Conservation (phyloP, 2,329 filamentous ascomycete species). For the Fusarium longipes region DNA sequence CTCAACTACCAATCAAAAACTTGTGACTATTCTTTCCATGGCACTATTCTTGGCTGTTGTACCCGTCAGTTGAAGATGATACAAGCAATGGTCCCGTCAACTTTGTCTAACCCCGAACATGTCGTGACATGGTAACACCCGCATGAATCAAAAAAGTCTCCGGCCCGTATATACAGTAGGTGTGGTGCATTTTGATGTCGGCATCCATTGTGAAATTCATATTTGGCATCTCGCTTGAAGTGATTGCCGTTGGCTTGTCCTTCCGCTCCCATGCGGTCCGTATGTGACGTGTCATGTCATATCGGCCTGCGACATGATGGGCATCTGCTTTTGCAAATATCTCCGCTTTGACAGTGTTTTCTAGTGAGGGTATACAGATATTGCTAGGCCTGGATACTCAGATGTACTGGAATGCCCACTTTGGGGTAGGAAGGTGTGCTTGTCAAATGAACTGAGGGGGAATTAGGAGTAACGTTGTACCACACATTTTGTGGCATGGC, state of each 20-base stretch:
- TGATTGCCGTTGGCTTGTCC: slow-evolving; percentile 28
- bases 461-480: not conserved
- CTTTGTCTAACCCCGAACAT: slow-evolving; percentile 28
- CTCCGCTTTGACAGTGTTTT: not conserved
- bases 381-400: not conserved
- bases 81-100: slow-evolving; percentile 1
- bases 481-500: not conserved
- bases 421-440: too few species aligned
- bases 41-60: not conserved
- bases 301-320: slow-evolving; percentile 7
- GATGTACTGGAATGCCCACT: not conserved
- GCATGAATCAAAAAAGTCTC: slow-evolving; percentile 20
- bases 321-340: slow-evolving; percentile 10
- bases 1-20: not conserved
- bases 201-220: not conserved
- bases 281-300: slow-evolving; percentile 9
- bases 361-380: too few species aligned
- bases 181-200: not conserved
- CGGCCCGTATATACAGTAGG: slow-evolving; percentile 4
- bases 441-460: not conserved
- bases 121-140: slow-evolving; percentile 21
- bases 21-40: not conserved
- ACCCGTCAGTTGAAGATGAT: slow-evolving; percentile 1
- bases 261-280: slow-evolving; percentile 20
- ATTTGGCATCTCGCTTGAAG: slow-evolving; percentile 14